Percentiles rank a stretch among this genome's conserved stretches.
These are phyloP conservation scores for Verticillium albo-atrum DNA, from an alignment of 2,329 filamentous ascomycete species.

Conservation along the genomic window DNA sequence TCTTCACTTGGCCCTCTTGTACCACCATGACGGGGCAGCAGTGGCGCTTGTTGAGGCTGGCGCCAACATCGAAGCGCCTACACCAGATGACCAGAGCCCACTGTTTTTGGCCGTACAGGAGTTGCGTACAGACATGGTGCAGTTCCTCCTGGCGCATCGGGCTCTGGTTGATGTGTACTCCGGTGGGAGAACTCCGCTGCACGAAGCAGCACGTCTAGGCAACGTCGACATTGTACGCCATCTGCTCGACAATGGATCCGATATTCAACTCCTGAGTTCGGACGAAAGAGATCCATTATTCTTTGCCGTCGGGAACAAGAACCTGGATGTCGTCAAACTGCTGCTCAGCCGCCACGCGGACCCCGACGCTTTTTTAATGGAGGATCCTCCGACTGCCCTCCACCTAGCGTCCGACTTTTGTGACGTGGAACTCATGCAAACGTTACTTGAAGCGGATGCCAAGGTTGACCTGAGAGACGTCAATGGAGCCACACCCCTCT, in stretches of 20 bases:
- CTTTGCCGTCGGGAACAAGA: not conserved
- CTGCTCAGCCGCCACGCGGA: constrained; percentile 4
- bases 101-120: not conserved
- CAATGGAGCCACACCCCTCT: not conserved
- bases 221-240: not conserved
- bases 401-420: not conserved
- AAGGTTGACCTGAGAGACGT: not conserved
- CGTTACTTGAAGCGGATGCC: not conserved
- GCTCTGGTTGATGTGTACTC: not conserved
- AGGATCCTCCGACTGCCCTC: constrained; percentile 1
- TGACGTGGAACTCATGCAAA: not conserved
- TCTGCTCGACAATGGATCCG: not conserved
- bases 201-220: not conserved
- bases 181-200: not conserved
- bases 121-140: not conserved
- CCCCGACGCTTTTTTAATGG: not conserved
- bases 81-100: not conserved
- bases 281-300: not conserved
- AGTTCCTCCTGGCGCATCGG: not conserved
- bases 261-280: not conserved
- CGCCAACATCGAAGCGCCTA: not conserved
- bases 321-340: not conserved
- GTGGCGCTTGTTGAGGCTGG: not conserved
- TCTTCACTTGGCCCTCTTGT: not conserved
- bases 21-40: not conserved